Base-by-base conservation (phyloP, 768 basidiomycete genomes). In the Udeniomyces megalosporus region DNA sequence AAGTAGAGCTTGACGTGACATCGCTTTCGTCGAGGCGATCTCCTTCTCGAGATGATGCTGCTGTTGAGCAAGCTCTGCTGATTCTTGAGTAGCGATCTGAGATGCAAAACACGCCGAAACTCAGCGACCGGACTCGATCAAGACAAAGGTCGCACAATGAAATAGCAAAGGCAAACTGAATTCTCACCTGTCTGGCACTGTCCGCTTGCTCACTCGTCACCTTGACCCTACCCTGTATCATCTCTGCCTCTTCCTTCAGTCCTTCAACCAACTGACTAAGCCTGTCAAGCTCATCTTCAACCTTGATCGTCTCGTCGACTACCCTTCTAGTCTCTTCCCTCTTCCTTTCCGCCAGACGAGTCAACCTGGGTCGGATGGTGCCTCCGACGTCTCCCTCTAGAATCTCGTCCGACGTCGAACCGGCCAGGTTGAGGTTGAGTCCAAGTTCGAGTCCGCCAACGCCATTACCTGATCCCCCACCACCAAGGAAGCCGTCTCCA, bases 231-330 rank as follows among this genome's bases (percentile, higher is more conserved):
- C 84, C 84, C 70, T 86, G 84, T 26, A 84, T 71, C 69, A 84
- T 84, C 51, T 75, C 77, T 26, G 85, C 80, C 66, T 90, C 86
- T 68, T 88, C 83, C 61, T 86, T 85, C 64, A 84, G 74, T 60
- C 85, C 85, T 72, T 92, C 88, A 69, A 85, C 86, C 65, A 86
- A 83, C 58, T 82, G 74, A 0, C 78, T 80, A 57, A 88, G 74
- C 67, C 84, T 80, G 69, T 93, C 90, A 11, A 88, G 79, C 64
- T 87, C 84, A 67, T 92, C 81, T 65, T 91, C 88, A 29, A 88
- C 79, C 67, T 80, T 81, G 66, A 91, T 85, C 48, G 81, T 79
- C 65, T 87, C 84, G 65, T 81, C 86, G 74, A 88, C 85, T 57
- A 88, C 74, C 26, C 78, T 72, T 10, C 84, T 83, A 29, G 82